These are phyloP conservation scores for Aegilops speltoides DNA, from an alignment of 176 grass and related monocot genomes.

Conservation along the genomic window DNA sequence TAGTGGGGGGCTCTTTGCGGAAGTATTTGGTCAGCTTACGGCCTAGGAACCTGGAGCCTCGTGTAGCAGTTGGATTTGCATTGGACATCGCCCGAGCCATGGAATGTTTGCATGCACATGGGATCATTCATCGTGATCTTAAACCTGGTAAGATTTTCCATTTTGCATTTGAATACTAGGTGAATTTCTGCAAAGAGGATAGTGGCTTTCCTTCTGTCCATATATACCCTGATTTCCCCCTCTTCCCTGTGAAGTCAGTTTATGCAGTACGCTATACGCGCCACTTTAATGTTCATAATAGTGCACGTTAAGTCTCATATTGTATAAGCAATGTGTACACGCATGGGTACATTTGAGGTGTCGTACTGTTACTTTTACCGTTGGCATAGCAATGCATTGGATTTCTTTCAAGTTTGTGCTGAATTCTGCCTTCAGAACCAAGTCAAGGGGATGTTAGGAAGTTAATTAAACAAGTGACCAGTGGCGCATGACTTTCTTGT, in stretches of 20 bases:
- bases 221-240: background rate
- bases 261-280: background rate
- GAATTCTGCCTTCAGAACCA: conserved; percentile 11
- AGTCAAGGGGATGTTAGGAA: conserved; percentile 8
- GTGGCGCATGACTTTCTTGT: background rate
- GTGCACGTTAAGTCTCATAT: conserved; percentile 12
- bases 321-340: conserved; percentile 9
- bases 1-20: conserved; percentile 80
- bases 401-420: background rate
- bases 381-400: background rate
- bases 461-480: background rate
- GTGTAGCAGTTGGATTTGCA: conserved; percentile 75
- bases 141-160: conserved; percentile 70
- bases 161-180: conserved; percentile 1
- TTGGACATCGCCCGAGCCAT: conserved; percentile 86
- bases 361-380: background rate
- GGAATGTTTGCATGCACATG: conserved; percentile 97
- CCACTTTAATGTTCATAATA: background rate
- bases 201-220: background rate
- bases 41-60: conserved; percentile 77
- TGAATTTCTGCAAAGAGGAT: conserved; percentile 15
- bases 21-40: conserved; percentile 83
- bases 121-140: conserved; percentile 98
- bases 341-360: background rate
- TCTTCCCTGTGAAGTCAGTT: background rate